Conservation (phyloP, 768 basidiomycete genomes). For the Leccinum subtestaceum region DNA sequence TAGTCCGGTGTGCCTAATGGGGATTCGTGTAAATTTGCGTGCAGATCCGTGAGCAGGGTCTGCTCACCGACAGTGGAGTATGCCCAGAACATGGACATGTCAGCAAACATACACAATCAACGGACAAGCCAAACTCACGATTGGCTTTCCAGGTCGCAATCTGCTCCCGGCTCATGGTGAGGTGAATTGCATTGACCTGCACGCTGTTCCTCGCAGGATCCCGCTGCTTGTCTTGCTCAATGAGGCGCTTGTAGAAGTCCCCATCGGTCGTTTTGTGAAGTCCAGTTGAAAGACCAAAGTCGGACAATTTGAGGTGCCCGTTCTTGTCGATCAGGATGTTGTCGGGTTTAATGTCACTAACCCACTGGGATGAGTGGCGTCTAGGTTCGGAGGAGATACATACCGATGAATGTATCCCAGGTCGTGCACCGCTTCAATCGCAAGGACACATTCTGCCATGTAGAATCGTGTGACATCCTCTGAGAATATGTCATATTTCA, state of each 20-base stretch:
- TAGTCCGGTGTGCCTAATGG: conserved; percentile 41
- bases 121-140: conserved; percentile 43
- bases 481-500: conserved; percentile 99
- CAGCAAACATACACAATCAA: neutral
- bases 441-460: conserved; percentile 97
- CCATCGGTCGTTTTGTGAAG: conserved; percentile 96
- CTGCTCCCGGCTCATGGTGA: conserved; percentile 95
- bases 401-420: conserved; percentile 99
- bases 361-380: conserved; percentile 2
- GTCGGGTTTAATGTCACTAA: conserved; percentile 97
- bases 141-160: conserved; percentile 99
- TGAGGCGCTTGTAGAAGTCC: conserved; percentile 87
- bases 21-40: conserved; percentile 1
- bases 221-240: conserved; percentile 71
- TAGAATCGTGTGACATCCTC: conserved; percentile 99
- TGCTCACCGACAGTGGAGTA: conserved; percentile 78
- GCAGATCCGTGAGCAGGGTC: neutral
- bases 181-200: conserved; percentile 94
- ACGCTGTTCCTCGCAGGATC: conserved; percentile 86
- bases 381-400: conserved; percentile 22
- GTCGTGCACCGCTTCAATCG: conserved; percentile 97
- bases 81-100: conserved; percentile 50
- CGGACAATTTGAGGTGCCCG: conserved; percentile 95
- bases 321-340: conserved; percentile 98
- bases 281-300: conserved; percentile 97